These are phyloP conservation scores for Arachnopeziza araneosa DNA, from an alignment of 2,329 filamentous ascomycete species.

Conservation along the genomic window DNA sequence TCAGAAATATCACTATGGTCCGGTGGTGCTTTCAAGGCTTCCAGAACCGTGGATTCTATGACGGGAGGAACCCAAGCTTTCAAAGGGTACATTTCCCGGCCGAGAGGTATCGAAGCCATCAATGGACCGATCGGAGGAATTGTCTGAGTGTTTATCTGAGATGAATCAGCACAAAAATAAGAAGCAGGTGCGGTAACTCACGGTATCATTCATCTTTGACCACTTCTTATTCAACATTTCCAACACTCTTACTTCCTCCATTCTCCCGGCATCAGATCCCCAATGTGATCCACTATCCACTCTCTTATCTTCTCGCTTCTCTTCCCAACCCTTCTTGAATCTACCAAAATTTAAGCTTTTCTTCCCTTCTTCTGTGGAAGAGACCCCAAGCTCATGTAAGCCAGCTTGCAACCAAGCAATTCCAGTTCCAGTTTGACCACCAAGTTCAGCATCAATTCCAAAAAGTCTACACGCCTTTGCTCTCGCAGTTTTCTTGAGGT, in stretches of 20 bases:
- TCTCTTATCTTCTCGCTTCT: slow-evolving; percentile 72
- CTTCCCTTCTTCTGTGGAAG: slow-evolving; percentile 45
- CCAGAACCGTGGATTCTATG: slow-evolving; percentile 60
- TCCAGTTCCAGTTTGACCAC: slow-evolving; percentile 73
- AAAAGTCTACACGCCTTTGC: slow-evolving; percentile 88
- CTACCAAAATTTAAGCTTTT: slow-evolving; percentile 40
- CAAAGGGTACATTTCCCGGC: slow-evolving; percentile 75
- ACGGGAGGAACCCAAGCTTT: slow-evolving; percentile 61
- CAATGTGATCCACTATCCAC: slow-evolving; percentile 68
- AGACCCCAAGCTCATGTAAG: slow-evolving; percentile 65
- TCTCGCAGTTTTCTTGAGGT: slow-evolving; percentile 67
- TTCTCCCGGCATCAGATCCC: slow-evolving; percentile 77
- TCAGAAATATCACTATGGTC: slow-evolving; percentile 40
- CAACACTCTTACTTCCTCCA: slow-evolving; percentile 80
- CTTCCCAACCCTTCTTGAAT: slow-evolving; percentile 68
- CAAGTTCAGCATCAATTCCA: slow-evolving; percentile 80
- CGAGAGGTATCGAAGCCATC: slow-evolving; percentile 75
- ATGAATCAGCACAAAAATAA: too few species aligned
- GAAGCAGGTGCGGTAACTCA: slow-evolving; percentile 39
- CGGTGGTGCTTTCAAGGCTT: slow-evolving; percentile 51
- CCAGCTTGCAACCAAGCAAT: slow-evolving; percentile 84
- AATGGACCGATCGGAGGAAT: slow-evolving; percentile 69
- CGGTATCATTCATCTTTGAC: slow-evolving; percentile 89
- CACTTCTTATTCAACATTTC: slow-evolving; percentile 86
- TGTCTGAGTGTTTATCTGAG: slow-evolving; percentile 56